phyloP scores from a whole-genome alignment of 2,329 filamentous ascomycete species.

The Davidsoniella virescens region DNA sequence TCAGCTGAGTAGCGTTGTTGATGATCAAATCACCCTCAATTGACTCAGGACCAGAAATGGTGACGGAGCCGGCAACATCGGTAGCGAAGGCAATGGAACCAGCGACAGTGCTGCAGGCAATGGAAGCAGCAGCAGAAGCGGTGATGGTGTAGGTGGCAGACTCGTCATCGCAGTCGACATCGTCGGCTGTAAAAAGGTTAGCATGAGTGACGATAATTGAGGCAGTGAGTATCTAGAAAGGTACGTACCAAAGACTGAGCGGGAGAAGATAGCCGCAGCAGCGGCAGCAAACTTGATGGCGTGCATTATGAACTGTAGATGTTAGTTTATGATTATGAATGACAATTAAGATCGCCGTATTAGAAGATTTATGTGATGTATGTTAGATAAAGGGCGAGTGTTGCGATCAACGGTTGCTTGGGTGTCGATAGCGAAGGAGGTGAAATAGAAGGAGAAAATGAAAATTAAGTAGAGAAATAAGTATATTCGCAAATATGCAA shows the following conservation, averaged over 20 bases:
- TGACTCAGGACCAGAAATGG: constrained; percentile 41
- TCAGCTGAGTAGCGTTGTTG: constrained; percentile 41
- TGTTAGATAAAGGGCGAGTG: too few species aligned
- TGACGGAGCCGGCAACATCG: constrained; percentile 34
- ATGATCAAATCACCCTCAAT: constrained; percentile 42
- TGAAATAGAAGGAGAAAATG: neutral
- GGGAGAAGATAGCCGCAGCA: constrained; percentile 26
- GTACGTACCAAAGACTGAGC: constrained; percentile 28
- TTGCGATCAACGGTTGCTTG: too few species aligned
- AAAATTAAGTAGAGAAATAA: neutral
- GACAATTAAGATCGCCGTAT: neutral
- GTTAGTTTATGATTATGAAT: neutral
- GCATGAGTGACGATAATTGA: too few species aligned
- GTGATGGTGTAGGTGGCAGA: constrained; percentile 35
- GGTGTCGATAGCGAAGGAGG: neutral
- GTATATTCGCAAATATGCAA: too few species aligned
- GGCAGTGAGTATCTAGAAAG: neutral
- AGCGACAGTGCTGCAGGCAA: constrained; percentile 47
- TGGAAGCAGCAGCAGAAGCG: constrained; percentile 42
- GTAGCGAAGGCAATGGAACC: constrained; percentile 35
- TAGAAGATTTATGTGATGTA: too few species aligned
- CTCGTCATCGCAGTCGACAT: constrained; percentile 18
- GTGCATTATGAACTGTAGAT: constrained; percentile 26
- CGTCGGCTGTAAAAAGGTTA: constrained; percentile 5
- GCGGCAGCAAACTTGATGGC: constrained; percentile 29